Base-by-base conservation (phyloP, 139 green algal species). In the Chlamydomonas sp. region DNA sequence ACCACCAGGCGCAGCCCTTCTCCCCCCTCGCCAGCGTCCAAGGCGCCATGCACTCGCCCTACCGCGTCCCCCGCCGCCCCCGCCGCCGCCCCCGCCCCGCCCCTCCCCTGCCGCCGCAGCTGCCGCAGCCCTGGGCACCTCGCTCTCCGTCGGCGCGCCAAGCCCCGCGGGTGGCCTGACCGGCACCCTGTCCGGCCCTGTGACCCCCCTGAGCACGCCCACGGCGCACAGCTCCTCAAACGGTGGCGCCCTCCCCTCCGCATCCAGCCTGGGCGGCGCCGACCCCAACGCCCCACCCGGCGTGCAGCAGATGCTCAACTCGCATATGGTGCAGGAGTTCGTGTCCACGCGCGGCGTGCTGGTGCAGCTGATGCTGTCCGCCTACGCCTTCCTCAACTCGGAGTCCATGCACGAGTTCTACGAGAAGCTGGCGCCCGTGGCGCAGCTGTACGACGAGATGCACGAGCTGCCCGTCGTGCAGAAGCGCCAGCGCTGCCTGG, bases 401-500 rank as follows among this genome's bases (percentile, higher is more conserved):
- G 72, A 87, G 10, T 67, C 62, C 8, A 64, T 90, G 77, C 81
- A 76, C 31, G 64, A 72, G 12, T 84, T 91, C 61, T 80, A 86
- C 57, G 77, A 82, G 10, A 80, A 63, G 60, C 88, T 94, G 61
- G 18, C 64, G 10, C 86, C 85, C 0, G 63, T 94, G 12, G 58
- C 49, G 4, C 64, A 60, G 31, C 60, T 93, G 63, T 94, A 94
- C 74, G 92, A 92, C 80, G 78, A 74, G 64, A 94, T 94, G 92
- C 92, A 93, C 82, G 92, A 94, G 78, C 81, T 91, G 71, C 90
- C 92, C 0, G 92, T 94, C 9, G 89, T 92, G 5, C 79, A 91
- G 77, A 94, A 94, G 89, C 90, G 92, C 60, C 79, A 83, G 62
- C 88, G 90, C 69, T 93, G 90, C 87, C 64, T n/a, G 59, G 90